phyloP scores from a whole-genome alignment of 768 basidiomycete genomes.

The Strobilomyces echinocephalus region DNA sequence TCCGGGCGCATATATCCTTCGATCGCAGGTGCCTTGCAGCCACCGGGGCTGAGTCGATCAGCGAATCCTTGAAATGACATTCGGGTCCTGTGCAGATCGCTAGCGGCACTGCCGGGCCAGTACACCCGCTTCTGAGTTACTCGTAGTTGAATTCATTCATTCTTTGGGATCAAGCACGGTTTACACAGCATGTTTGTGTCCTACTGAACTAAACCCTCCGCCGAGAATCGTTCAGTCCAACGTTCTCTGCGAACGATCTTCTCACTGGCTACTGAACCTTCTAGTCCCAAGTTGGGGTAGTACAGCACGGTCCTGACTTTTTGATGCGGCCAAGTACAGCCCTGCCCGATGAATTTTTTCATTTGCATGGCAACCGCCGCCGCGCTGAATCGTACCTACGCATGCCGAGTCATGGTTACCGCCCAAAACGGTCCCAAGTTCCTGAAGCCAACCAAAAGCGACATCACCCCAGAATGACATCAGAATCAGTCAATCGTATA shows the following conservation, averaged over 20 bases:
- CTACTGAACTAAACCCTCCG: no score
- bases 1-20: neutral
- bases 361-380: neutral
- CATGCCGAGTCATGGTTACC: no score
- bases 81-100: neutral
- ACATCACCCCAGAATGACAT: neutral
- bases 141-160: neutral
- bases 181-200: neutral
- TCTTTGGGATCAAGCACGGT: neutral
- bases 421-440: neutral
- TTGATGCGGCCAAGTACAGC: neutral
- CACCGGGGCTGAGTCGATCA: neutral
- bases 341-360: no score
- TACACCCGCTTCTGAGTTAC: neutral
- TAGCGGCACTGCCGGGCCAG: neutral
- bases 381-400: no score
- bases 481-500: conserved; percentile 8
- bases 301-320: neutral
- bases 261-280: no score
- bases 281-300: no score
- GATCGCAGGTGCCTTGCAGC: neutral
- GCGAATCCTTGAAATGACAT: neutral
- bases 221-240: no score
- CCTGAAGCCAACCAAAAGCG: neutral
- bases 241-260: no score